Percentiles rank a stretch among this genome's conserved stretches.
phyloP scores from a whole-genome alignment of 345 rosid species.

The Mallotus nudiflorus region DNA sequence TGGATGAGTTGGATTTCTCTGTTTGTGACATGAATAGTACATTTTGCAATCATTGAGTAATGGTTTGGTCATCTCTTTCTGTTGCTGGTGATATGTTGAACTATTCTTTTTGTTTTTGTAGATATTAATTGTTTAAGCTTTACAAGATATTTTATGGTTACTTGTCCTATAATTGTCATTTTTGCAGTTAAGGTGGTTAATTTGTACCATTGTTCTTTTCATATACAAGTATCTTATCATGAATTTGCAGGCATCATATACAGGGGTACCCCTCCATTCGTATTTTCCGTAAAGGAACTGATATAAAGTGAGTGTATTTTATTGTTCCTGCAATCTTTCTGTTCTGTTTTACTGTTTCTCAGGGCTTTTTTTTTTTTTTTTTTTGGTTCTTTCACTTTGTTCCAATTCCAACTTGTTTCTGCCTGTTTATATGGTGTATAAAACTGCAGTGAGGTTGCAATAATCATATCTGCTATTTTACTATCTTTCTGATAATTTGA shows the following conservation, averaged over 20 bases:
- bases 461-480: background rate
- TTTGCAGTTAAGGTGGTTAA: background rate
- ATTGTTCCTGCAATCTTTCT: conserved; percentile 14
- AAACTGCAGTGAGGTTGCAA: background rate
- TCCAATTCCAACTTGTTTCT: background rate
- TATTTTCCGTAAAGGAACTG: conserved; percentile 96
- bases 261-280: conserved; percentile 99
- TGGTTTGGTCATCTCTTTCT: background rate
- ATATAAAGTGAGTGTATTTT: conserved; percentile 54
- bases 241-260: conserved; percentile 71
- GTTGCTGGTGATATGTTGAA: background rate
- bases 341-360: background rate
- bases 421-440: background rate
- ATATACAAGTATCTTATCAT: conserved; percentile 8
- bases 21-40: background rate
- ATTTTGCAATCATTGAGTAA: background rate
- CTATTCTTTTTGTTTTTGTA: background rate
- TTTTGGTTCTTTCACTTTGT: background rate
- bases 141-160: background rate
- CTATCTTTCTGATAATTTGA: background rate
- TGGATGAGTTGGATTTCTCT: background rate
- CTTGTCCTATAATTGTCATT: background rate
- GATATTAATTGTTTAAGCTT: background rate
- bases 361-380: background rate
- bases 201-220: background rate